A percentile compares a stretch with the other conserved stretches of the same genome.
These are phyloP conservation scores for Xylaria hypoxylon DNA, from an alignment of 2,329 filamentous ascomycete genomes.

Conservation along the genomic window DNA sequence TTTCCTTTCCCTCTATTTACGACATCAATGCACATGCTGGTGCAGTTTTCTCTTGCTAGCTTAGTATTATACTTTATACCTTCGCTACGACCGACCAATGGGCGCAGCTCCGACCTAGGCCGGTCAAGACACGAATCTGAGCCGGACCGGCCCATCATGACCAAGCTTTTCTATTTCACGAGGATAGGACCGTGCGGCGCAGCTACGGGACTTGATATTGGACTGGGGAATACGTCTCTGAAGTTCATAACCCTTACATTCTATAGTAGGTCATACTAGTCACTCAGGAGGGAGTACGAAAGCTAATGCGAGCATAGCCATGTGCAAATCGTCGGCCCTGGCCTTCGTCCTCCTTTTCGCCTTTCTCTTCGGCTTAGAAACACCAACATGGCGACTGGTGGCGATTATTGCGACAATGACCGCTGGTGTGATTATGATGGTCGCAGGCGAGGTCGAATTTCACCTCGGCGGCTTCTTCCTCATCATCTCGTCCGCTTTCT, in stretches of 20 bases:
- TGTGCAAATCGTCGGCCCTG: slow-evolving; percentile 98
- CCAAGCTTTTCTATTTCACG: slow-evolving; percentile 89
- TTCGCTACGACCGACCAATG: slow-evolving; percentile 76
- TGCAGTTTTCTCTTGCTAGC: slow-evolving; percentile 86
- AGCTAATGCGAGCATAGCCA: slow-evolving; percentile 64
- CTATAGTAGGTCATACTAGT: slow-evolving; percentile 72
- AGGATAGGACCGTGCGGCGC: slow-evolving; percentile 91
- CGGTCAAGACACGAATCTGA: slow-evolving; percentile 65
- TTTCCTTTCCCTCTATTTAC: slow-evolving; percentile 97
- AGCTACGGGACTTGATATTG: slow-evolving; percentile 95
- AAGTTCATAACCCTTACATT: slow-evolving; percentile 98
- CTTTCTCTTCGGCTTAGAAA: slow-evolving; percentile 91
- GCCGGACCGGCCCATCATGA: slow-evolving; percentile 76
- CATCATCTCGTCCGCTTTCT: slow-evolving; percentile 93
- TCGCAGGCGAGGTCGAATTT: slow-evolving; percentile 93
- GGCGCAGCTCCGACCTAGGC: slow-evolving; percentile 59
- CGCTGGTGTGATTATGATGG: slow-evolving; percentile 95
- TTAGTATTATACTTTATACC: slow-evolving; percentile 86
- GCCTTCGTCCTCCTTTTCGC: slow-evolving; percentile 96
- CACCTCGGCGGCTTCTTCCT: slow-evolving; percentile 87
- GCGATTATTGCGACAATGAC: slow-evolving; percentile 94
- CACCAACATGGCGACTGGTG: slow-evolving; percentile 85
- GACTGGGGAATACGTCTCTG: slow-evolving; percentile 92
- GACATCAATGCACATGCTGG: slow-evolving; percentile 93
- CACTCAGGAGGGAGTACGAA: neutral